Evolutionary conservation across 331 rosid species (phyloP), one percentile per base, ranked within the genome.

Genomic region (Pyracantha coccinea): DNA sequence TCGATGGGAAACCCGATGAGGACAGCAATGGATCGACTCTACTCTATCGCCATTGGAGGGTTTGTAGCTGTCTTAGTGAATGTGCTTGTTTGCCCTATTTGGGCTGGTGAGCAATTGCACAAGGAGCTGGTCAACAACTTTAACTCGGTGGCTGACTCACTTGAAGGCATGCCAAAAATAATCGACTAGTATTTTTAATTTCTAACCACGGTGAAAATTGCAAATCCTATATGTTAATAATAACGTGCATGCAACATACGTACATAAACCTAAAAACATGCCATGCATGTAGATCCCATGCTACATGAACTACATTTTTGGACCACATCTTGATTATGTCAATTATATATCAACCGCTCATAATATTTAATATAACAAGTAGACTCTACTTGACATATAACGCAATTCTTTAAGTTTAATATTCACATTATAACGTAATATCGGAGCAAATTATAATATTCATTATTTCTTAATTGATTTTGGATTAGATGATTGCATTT

Each of bases 71-170:
- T 89, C 2, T 57, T 80, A 2, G 97, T 91, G 5, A 91, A 87
- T 73, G 81, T 91, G 23, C 44, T 83, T 25, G 81, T 89, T 63
- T 87, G 38, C 31, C 97, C 95, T 15, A 89, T 86, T 0, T 91
- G 97, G 97, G 97, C 95, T 33, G 95, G 97, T 8, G 89, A 89
- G 57, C 87, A 83, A 54, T 79, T 91, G 1, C 95, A 89, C 29
- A 77, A 69, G 45, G 86, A 91, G 52, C 80, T 91, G 0, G 93
- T 89, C 21, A 58, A 66, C 1, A 80, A 61, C 79, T 89, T 89
- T 68, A 2, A 85, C 73, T 83, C 90, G 0, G 83, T 91, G 35
- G 91, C 97, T 1, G 91, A 86, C 76, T 86, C 95, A 23, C 92
- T 91, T 53, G 83, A 91, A 83, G 97, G 94, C 84, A 71, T 20